Percentiles rank a stretch among this genome's conserved stretches.
These are phyloP conservation scores for Claviceps pusilla DNA, from an alignment of 2,329 filamentous ascomycete species.

Conservation along the genomic window DNA sequence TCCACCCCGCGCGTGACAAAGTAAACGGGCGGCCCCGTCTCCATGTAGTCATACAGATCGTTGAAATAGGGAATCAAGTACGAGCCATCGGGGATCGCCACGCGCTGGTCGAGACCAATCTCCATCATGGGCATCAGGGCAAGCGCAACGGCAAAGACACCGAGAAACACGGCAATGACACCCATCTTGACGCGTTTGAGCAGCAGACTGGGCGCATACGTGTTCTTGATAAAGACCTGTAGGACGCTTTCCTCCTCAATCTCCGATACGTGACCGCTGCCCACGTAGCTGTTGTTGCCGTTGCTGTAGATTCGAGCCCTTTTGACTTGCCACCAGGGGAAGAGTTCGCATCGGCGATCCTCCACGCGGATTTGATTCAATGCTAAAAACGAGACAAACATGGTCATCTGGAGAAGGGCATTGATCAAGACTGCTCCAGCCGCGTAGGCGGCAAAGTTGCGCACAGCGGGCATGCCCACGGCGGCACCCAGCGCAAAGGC, in stretches of 20 bases:
- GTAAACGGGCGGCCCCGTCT: conserved; percentile 84
- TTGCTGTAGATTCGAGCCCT: conserved; percentile 55
- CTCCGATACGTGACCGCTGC: conserved; percentile 48
- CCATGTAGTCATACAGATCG: conserved; percentile 84
- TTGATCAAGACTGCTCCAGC: conserved; percentile 95
- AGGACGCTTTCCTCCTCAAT: conserved; percentile 70
- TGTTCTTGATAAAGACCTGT: conserved; percentile 78
- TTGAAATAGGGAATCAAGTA: conserved; percentile 96
- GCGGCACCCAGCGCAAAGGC: conserved; percentile 86
- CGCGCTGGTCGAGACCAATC: conserved; percentile 83
- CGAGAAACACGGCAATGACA: conserved; percentile 70
- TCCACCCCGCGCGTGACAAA: conserved; percentile 81
- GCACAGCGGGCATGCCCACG: conserved; percentile 93
- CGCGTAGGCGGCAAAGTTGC: conserved; percentile 93
- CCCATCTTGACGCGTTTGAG: conserved; percentile 64
- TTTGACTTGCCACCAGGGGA: conserved; percentile 75
- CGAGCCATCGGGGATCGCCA: conserved; percentile 83
- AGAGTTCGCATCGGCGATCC: conserved; percentile 74
- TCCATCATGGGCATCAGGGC: conserved; percentile 73
- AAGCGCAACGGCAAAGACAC: conserved; percentile 70
- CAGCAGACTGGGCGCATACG: conserved; percentile 70
- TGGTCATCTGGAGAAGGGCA: conserved; percentile 87
- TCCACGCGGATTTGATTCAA: conserved; percentile 87
- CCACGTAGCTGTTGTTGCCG: conserved; percentile 36
- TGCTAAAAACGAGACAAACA: conserved; percentile 85